Evolutionary conservation across 306 rosid species (phyloP), one percentile per base, ranked within the genome.

Genomic region (Medicago ruthenica): DNA sequence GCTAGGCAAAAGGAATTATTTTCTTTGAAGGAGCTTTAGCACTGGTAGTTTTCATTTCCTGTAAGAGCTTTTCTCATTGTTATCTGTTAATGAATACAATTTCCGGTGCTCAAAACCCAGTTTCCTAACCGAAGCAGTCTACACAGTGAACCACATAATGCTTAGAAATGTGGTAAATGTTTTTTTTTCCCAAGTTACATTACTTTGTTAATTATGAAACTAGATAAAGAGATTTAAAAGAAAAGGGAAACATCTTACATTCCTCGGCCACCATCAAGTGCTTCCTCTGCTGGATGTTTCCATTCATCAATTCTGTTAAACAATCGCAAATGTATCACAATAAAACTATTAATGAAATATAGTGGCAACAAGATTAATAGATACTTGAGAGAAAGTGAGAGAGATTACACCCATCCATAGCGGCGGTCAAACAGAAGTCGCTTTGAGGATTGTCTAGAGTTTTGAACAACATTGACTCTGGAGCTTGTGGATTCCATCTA

Each of bases 181-280:
- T 16, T 6, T 50, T 12, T 50, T 9, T 9, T 9, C 18, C 31
- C 0, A 27, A 8, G 18, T 37, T 13, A 9, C 64, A 47, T 36
- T 48, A 7, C 12, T 34, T n/a, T 39, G 42, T 60, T 73, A 31
- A 53, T 51, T 64, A 72, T 63, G 44, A 9, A 69, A 65, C 59
- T 44, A 77, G 47, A 48, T 21, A 16, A 9, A 39, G 61, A 7
- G 36, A 16, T 24, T 50, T 31, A 44, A 31, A 24, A 59, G 9
- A 24, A 20, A 79, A 62, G 21, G 20, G 31, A 60, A 79, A 42
- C 36, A 24, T 67, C 88, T 75, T 75, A 94, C 98, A 90, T 88
- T 86, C 98, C 98, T 74, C 98, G 85, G 83, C 98, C 93, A 47
- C 98, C 97, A 4, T 85, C 88, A 57, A 94, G 92, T 72, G 97